These are phyloP conservation scores for Kwoniella dendrophila DNA, from an alignment of 768 basidiomycete species.

Conservation along the genomic window DNA sequence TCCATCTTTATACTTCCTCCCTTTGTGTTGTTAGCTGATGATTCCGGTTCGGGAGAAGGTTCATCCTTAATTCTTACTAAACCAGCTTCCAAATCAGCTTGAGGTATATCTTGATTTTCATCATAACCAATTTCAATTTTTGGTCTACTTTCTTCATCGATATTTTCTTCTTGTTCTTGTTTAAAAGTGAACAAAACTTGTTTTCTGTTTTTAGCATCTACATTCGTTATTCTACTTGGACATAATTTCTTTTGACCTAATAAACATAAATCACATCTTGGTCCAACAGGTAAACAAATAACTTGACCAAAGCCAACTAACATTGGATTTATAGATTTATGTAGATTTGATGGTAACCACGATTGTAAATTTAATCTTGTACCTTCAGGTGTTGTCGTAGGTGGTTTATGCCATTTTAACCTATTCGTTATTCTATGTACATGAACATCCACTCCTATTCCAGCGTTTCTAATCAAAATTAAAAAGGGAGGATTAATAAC, in stretches of 20 bases:
- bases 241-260: conserved; percentile 46
- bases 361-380: conserved; percentile 63
- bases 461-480: conserved; percentile 65
- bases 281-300: conserved; percentile 54
- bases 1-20: conserved; percentile 16
- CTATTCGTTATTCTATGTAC: conserved; percentile 94
- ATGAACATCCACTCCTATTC: conserved; percentile 95
- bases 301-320: conserved; percentile 55
- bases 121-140: conserved; percentile 36
- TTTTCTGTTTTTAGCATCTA: conserved; percentile 47
- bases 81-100: conserved; percentile 12
- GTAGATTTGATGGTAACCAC: conserved; percentile 51
- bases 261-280: conserved; percentile 53
- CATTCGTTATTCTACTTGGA: conserved; percentile 43
- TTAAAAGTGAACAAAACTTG: conserved; percentile 47
- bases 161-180: conserved; percentile 23
- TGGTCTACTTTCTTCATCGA: conserved; percentile 23
- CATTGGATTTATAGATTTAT: conserved; percentile 54
- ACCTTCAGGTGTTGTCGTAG: conserved; percentile 82
- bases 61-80: conserved; percentile 21
- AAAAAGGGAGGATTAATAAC: background rate
- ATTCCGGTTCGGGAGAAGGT: background rate
- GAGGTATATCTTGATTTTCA: background rate
- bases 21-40: background rate
- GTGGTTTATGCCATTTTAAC: conserved; percentile 84